Evolutionary conservation across 2,329 filamentous ascomycete genomes (phyloP).

Genomic region (Microcera coccophila): DNA sequence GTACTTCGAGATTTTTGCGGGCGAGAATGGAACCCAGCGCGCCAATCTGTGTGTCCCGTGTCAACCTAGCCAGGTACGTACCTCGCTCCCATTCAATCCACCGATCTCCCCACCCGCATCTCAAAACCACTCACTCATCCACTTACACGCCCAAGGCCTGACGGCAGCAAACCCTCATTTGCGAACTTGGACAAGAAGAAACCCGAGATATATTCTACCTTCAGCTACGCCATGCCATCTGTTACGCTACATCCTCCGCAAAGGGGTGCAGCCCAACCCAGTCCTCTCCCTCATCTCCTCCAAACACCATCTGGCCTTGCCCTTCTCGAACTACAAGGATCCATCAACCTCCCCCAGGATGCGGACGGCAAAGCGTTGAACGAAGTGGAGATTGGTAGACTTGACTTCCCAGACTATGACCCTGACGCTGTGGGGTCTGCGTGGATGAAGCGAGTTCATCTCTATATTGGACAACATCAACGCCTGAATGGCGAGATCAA

Average conservation of each 20-base stretch:
- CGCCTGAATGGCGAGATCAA: constrained; percentile 85
- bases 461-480: constrained; percentile 87
- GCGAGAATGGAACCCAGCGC: not conserved
- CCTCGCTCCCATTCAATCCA: too few relatives aligned
- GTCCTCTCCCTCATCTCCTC: constrained; percentile 73
- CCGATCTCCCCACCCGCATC: too few relatives aligned
- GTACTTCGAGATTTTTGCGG: not conserved
- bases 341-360: constrained; percentile 66
- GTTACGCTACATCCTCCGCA: constrained; percentile 40
- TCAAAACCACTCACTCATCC: too few relatives aligned
- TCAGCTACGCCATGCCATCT: too few relatives aligned
- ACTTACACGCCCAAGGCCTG: too few relatives aligned
- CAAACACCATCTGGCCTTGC: constrained; percentile 87
- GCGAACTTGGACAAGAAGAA: too few relatives aligned
- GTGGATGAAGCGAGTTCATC: constrained; percentile 88
- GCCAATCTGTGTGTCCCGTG: not conserved
- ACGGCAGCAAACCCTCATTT: too few relatives aligned
- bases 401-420: constrained; percentile 75
- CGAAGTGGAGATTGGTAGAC: constrained; percentile 56
- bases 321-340: constrained; percentile 88
- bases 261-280: constrained; percentile 26
- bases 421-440: constrained; percentile 46
- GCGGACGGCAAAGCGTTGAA: constrained; percentile 28
- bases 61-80: too few relatives aligned
- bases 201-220: too few relatives aligned